Conservation (phyloP, 2,329 filamentous ascomycete genomes). For the Penicillium paneum region DNA sequence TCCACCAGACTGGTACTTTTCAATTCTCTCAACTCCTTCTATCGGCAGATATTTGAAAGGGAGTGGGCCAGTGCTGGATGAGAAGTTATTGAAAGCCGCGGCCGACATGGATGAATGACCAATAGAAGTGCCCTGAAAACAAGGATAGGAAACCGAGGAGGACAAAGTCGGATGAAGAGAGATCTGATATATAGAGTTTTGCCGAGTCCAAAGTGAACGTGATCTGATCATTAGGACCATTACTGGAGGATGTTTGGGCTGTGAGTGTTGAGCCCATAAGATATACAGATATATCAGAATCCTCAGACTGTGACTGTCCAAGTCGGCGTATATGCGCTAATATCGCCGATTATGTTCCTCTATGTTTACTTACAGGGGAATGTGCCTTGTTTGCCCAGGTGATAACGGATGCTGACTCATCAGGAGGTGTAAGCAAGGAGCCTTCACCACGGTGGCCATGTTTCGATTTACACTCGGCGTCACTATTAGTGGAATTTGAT, state of each 20-base stretch:
- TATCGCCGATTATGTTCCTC: no score
- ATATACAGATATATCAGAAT: no score
- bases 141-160: neutral
- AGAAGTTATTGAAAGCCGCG: neutral
- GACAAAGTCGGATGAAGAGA: neutral
- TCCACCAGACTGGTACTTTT: conserved; percentile 25
- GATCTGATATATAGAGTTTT: neutral
- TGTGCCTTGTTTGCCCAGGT: no score
- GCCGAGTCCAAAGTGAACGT: neutral
- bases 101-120: neutral
- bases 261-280: no score
- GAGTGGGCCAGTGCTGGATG: neutral
- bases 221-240: neutral
- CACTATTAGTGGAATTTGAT: no score
- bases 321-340: no score
- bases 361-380: no score
- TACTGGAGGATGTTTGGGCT: neutral
- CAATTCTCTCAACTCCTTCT: conserved; percentile 14
- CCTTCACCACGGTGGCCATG: no score
- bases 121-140: neutral
- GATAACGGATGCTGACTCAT: no score
- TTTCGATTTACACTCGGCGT: no score
- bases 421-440: no score
- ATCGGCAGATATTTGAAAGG: neutral
- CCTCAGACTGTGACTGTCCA: no score